Percentiles rank a stretch among this genome's conserved stretches.
phyloP scores from a whole-genome alignment of 768 basidiomycete genomes.

The Coprinopsis sp. region DNA sequence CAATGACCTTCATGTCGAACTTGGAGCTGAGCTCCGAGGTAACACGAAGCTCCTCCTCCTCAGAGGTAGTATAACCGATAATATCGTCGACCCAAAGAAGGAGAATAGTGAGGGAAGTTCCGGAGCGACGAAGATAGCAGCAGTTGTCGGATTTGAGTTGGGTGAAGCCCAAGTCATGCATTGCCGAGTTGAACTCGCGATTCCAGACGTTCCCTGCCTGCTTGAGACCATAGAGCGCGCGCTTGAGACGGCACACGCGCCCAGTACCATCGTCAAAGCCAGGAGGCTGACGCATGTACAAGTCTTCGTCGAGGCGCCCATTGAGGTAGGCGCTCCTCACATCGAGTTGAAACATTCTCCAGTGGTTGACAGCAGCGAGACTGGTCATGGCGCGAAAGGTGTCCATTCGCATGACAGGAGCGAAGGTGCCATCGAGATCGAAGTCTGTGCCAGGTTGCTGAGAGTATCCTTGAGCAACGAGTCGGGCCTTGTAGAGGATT shows the following conservation, averaged over 20 bases:
- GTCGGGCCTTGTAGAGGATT: slow-evolving; percentile 17
- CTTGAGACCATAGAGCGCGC: slow-evolving; percentile 32
- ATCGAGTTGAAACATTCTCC: slow-evolving; percentile 16
- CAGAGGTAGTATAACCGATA: no score
- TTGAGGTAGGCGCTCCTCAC: slow-evolving; percentile 22
- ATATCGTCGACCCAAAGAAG: slow-evolving; percentile 16
- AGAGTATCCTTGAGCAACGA: slow-evolving; percentile 22
- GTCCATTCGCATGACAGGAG: slow-evolving; percentile 19
- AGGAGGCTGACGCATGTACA: slow-evolving; percentile 23
- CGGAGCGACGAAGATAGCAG: slow-evolving; percentile 11
- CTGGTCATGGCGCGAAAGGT: slow-evolving; percentile 18
- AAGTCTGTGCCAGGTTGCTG: slow-evolving; percentile 32
- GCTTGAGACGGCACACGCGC: slow-evolving; percentile 11
- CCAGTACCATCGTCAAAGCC: slow-evolving; percentile 15
- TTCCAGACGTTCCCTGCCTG: no score
- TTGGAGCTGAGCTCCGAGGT: slow-evolving; percentile 15
- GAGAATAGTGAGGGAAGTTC: slow-evolving; percentile 5
- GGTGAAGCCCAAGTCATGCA: slow-evolving; percentile 6
- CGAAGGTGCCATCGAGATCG: slow-evolving; percentile 25
- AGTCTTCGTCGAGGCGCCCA: slow-evolving; percentile 21
- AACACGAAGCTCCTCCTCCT: neutral
- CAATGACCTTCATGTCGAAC: slow-evolving; percentile 27
- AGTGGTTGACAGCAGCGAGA: slow-evolving; percentile 11
- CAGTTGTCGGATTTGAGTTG: slow-evolving; percentile 12
- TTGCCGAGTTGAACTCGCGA: slow-evolving; percentile 1